Conservation (phyloP, 2,329 filamentous ascomycete species). For the Aphanocladium album region DNA sequence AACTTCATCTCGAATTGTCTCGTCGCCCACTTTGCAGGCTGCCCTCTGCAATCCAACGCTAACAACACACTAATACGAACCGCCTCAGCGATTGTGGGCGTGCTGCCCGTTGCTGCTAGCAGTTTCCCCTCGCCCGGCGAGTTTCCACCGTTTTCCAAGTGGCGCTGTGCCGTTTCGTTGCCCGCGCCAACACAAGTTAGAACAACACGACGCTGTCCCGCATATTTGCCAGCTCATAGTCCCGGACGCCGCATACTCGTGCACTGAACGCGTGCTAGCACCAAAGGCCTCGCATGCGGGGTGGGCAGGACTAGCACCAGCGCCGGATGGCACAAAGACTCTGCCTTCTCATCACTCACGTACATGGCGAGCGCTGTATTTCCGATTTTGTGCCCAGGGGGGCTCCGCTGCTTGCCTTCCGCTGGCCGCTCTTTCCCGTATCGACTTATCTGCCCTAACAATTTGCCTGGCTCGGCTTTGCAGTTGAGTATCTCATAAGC, state of each 20-base stretch:
- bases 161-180: neutral
- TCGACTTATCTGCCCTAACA: neutral
- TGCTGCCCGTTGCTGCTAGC: conserved; percentile 2
- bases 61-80: too few relatives aligned
- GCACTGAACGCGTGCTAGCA: neutral
- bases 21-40: neutral
- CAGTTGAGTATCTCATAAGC: neutral
- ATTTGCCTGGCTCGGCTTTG: neutral
- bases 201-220: conserved; percentile 1
- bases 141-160: neutral
- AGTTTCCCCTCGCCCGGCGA: neutral
- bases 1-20: neutral
- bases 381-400: neutral
- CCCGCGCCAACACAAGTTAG: conserved; percentile 1
- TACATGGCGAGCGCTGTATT: neutral
- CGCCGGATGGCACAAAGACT: neutral
- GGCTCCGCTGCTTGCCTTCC: neutral
- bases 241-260: neutral
- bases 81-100: neutral
- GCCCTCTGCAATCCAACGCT: neutral
- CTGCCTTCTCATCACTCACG: neutral
- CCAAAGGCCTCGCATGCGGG: neutral
- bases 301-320: neutral
- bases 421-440: neutral
- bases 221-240: conserved; percentile 6